A percentile compares a stretch with the other conserved stretches of the same genome.
phyloP scores from a whole-genome alignment of 257 asterid genomes.

The Solanum sitiens region DNA sequence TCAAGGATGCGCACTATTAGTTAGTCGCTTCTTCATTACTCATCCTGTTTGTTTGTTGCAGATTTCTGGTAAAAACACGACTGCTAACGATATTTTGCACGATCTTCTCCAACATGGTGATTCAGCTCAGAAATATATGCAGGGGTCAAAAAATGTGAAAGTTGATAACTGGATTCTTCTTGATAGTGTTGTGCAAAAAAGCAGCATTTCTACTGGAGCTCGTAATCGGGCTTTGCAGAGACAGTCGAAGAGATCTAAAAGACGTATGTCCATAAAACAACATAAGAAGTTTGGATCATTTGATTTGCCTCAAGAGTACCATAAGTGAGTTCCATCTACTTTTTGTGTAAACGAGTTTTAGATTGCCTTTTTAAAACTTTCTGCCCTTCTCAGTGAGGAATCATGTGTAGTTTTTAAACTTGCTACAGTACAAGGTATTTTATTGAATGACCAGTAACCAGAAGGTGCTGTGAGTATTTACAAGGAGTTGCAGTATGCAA shows the following conservation, averaged over 20 bases:
- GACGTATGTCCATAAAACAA: slow-evolving; percentile 62
- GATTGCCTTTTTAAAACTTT: background rate
- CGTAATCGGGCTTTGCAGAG: slow-evolving; percentile 19
- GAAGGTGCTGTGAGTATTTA: too few species aligned
- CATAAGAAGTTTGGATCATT: slow-evolving; percentile 54
- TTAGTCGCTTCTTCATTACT: background rate
- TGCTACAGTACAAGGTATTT: background rate
- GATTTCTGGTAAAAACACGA: slow-evolving; percentile 30
- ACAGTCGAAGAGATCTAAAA: slow-evolving; percentile 65
- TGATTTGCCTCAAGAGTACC: slow-evolving; percentile 53
- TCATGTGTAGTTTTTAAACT: background rate
- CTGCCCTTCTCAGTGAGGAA: background rate
- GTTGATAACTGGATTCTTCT: slow-evolving; percentile 78
- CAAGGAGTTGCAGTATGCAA: too few species aligned
- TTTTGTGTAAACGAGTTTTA: background rate
- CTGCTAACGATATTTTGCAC: slow-evolving; percentile 48
- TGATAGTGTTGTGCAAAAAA: slow-evolving; percentile 57
- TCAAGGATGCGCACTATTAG: background rate
- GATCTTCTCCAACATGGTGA: slow-evolving; percentile 79
- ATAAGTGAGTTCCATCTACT: slow-evolving; percentile 41
- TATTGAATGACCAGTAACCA: too few species aligned
- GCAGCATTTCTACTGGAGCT: slow-evolving; percentile 15
- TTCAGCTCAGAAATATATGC: slow-evolving; percentile 65
- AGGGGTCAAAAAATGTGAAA: slow-evolving; percentile 64
- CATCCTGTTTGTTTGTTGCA: slow-evolving; percentile 14